These are phyloP conservation scores for Eucalyptus sp. DNA, from an alignment of 345 rosid genomes.

Conservation along the genomic window DNA sequence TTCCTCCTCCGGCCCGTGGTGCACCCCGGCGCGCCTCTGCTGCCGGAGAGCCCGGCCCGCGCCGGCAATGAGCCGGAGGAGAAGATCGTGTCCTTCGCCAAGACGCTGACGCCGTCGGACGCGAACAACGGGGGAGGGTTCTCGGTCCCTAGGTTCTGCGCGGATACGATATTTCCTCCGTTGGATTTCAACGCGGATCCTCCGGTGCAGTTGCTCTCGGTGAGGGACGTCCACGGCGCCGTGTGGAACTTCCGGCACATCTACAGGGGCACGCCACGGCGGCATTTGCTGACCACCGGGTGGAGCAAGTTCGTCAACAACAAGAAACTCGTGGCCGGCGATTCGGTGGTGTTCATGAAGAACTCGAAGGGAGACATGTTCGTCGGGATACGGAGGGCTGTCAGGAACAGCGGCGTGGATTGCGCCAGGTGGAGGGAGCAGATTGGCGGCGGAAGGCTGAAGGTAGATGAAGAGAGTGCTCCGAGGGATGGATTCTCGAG, in stretches of 20 bases:
- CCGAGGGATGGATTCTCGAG: slow-evolving; percentile 5
- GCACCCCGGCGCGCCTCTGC: background rate
- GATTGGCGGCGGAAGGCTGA: background rate
- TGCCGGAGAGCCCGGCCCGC: background rate
- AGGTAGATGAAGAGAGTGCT: background rate
- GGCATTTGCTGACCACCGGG: slow-evolving; percentile 85
- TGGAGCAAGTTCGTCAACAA: slow-evolving; percentile 92
- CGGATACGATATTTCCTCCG: slow-evolving; percentile 74
- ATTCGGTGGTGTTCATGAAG: slow-evolving; percentile 80
- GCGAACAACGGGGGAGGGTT: slow-evolving; percentile 97
- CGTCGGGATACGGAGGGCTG: slow-evolving; percentile 55
- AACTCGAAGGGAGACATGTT: slow-evolving; percentile 39
- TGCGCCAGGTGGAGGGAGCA: slow-evolving; percentile 39
- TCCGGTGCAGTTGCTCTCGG: slow-evolving; percentile 60
- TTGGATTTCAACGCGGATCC: slow-evolving; percentile 73
- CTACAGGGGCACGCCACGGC: slow-evolving; percentile 80
- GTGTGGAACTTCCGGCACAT: slow-evolving; percentile 83
- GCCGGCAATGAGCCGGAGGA: slow-evolving; percentile 10
- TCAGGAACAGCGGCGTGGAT: slow-evolving; percentile 13
- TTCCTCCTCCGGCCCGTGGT: slow-evolving; percentile 24
- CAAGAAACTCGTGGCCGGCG: slow-evolving; percentile 88
- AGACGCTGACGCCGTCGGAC: slow-evolving; percentile 76
- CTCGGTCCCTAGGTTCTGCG: slow-evolving; percentile 91
- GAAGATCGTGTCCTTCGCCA: slow-evolving; percentile 46
- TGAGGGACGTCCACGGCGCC: slow-evolving; percentile 59